Base-by-base conservation (phyloP, 2,329 filamentous ascomycete species). In the Fusarium tjaetaba region DNA sequence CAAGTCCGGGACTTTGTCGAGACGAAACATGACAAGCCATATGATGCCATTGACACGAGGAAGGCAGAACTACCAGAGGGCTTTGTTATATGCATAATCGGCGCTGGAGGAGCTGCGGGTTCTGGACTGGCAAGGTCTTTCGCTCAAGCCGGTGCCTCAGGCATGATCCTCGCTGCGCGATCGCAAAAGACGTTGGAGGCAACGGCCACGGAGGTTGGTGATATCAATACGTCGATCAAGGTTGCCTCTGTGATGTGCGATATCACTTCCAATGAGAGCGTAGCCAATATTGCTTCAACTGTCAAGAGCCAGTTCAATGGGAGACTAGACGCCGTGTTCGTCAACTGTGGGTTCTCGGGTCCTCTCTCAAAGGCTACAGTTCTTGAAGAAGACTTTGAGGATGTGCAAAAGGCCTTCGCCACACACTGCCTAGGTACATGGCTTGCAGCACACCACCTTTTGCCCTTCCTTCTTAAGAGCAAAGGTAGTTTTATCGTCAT, bases 271-370 rank as follows among this genome's bases (percentile, higher is more conserved):
- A 46, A 68, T 2, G 11, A 36, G 1, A 49, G 52, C 7, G 36
- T 62, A 1, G n/a, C 15, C n/a, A 22, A 28, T 4, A 43, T 68
- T 20, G 64, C 64, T 9, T 20, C 41, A 1, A 24, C 18, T 1
- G 30, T 62, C 5, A 62, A 39, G 15, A 32, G 61, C 11, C 26
- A 68, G 2, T 68, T 68, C 8, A 16, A 18, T 2, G 48, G 65
- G 11, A 49, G n/a, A 7, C n/a, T 68, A 1, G 36, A 68, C 9
- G 42, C 55, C 6, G 55, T 68, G 3, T 48, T 68, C 5, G 39
- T 68, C 20, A 68, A 68, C 11, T 68, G 64, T 10, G 65, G 65
- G 8, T 68, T 34, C 11, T 68, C 65, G 1, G 65, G 65, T 1
- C 55, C 41, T 22, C 28, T 68, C 0, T 48, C 56, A 0, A 68